A percentile compares a stretch with the other conserved stretches of the same genome.
Conservation (phyloP, 1,284 basidiomycete genomes). For the Sutorius eximius region DNA sequence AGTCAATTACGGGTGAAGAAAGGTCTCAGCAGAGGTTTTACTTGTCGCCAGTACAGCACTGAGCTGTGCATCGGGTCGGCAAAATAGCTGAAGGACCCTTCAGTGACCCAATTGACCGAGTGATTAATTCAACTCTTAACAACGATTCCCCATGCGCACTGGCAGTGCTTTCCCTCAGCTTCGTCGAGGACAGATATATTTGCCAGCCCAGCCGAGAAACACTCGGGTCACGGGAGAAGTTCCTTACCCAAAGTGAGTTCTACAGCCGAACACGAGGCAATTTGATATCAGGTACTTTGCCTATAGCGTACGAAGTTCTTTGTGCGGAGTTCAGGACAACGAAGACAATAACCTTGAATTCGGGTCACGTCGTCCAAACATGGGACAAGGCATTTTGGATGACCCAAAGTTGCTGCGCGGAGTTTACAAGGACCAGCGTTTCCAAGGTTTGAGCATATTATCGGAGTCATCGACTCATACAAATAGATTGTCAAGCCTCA, state of each 20-base stretch:
- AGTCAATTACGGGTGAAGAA: slow-evolving; percentile 12
- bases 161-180: slow-evolving; percentile 1
- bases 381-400: slow-evolving; percentile 5
- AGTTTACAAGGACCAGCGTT: slow-evolving; percentile 19
- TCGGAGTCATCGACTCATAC: slow-evolving; percentile 2
- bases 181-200: slow-evolving; percentile 9
- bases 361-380: slow-evolving; percentile 15
- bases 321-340: slow-evolving; percentile 15
- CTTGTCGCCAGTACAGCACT: slow-evolving; percentile 10
- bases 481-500: slow-evolving; percentile 10
- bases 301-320: slow-evolving; percentile 9
- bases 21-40: background rate
- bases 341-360: slow-evolving; percentile 11
- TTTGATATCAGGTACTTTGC: slow-evolving; percentile 1
- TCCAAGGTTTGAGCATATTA: slow-evolving; percentile 14
- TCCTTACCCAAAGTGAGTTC: slow-evolving; percentile 5
- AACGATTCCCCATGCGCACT: background rate
- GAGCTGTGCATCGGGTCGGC: slow-evolving; percentile 6
- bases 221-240: slow-evolving; percentile 9
- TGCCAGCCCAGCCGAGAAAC: background rate
- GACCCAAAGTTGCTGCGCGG: slow-evolving; percentile 17
- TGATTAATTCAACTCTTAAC: slow-evolving; percentile 8
- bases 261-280: slow-evolving; percentile 25
- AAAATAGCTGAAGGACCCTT: background rate
- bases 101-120: background rate